Conservation (phyloP, 352 stramenopile genomes). For the Phytopythium litorale region DNA sequence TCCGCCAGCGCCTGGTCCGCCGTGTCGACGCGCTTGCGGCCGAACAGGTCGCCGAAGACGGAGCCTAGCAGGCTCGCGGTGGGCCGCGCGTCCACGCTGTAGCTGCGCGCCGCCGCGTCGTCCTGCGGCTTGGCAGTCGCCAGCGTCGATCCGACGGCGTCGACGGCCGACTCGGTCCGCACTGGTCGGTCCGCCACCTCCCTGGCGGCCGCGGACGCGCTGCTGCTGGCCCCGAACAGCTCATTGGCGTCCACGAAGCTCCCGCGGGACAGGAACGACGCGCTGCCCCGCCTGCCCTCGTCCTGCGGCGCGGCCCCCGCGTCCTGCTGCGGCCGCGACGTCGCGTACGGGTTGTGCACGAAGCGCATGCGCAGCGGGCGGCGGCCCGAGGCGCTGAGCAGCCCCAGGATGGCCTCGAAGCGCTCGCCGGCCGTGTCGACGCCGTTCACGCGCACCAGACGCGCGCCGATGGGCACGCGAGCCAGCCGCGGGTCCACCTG, state of each 20-base stretch:
- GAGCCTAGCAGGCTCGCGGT: slow-evolving; percentile 48
- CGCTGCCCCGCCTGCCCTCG: neutral
- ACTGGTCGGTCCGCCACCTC: neutral
- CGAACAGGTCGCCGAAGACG: slow-evolving; percentile 73
- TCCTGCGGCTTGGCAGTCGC: neutral
- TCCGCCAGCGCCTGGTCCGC: slow-evolving; percentile 30
- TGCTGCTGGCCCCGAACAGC: slow-evolving; percentile 1
- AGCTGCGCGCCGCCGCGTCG: slow-evolving; percentile 28
- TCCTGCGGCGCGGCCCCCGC: neutral
- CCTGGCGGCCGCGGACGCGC: neutral
- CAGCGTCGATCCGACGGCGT: neutral
- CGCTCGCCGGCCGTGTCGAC: slow-evolving; percentile 47
- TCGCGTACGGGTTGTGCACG: slow-evolving; percentile 48
- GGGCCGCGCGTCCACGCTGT: slow-evolving; percentile 45
- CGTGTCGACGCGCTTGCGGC: slow-evolving; percentile 49
- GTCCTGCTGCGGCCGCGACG: neutral
- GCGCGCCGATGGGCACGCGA: slow-evolving; percentile 53
- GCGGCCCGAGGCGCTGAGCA: slow-evolving; percentile 10
- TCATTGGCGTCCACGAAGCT: slow-evolving; percentile 5
- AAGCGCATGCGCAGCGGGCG: slow-evolving; percentile 60
- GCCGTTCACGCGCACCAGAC: slow-evolving; percentile 72
- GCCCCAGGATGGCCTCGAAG: slow-evolving; percentile 61
- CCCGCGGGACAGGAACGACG: neutral
- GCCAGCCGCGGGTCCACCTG: slow-evolving; percentile 59
- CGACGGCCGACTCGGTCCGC: neutral